A percentile compares a stretch with the other conserved stretches of the same genome.
These are phyloP conservation scores for Rhynchosporium agropyri DNA, from an alignment of 2,329 filamentous ascomycete genomes.

Conservation along the genomic window DNA sequence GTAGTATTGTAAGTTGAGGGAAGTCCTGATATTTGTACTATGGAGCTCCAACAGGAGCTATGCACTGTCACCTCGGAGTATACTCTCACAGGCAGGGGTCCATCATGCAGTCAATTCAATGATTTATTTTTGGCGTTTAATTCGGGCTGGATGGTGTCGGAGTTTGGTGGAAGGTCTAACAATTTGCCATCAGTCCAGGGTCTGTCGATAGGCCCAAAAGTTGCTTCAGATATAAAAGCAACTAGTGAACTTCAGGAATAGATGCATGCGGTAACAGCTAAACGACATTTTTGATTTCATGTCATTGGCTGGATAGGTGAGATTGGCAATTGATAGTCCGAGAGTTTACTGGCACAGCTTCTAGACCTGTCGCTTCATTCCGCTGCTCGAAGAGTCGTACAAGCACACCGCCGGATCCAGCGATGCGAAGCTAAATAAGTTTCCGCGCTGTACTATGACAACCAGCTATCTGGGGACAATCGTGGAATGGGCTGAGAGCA, in stretches of 20 bases:
- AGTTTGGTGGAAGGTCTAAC: not conserved
- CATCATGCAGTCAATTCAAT: not conserved
- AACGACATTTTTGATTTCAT: not conserved
- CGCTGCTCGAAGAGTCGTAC: not conserved
- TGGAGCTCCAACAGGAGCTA: not conserved
- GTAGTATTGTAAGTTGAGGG: not conserved
- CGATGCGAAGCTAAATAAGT: not conserved
- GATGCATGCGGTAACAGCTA: not conserved
- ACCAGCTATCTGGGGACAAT: constrained; percentile 7
- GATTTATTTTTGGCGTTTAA: not conserved
- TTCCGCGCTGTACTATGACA: not conserved
- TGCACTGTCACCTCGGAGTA: constrained; percentile 7
- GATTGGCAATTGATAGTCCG: not conserved
- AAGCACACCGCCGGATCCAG: not conserved
- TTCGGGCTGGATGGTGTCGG: not conserved
- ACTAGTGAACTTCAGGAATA: constrained; percentile 1
- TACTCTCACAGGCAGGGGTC: not conserved
- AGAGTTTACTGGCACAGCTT: not conserved
- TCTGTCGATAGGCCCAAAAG: constrained; percentile 21
- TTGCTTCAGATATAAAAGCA: constrained; percentile 3
- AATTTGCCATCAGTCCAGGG: not conserved
- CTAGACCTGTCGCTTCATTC: constrained; percentile 8
- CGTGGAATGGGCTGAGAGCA: not conserved
- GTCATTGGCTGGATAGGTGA: not conserved
- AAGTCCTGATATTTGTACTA: constrained; percentile 8